Evolutionary conservation across 176 grass and related monocot genomes (phyloP).

Genomic region (Musa itinerans): DNA sequence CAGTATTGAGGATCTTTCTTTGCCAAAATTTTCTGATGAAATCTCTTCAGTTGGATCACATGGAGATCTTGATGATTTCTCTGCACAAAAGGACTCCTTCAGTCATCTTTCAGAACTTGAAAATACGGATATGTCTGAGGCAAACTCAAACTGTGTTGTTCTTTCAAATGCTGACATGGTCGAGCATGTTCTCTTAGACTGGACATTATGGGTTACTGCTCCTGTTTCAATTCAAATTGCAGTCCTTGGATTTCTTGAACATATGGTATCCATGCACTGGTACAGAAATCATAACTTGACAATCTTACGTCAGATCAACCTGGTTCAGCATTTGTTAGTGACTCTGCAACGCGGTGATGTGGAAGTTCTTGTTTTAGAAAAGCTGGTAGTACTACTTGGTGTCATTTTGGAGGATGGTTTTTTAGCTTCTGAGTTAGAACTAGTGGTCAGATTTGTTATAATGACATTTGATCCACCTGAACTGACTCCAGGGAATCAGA

Average conservation of each 20-base stretch:
- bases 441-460: constrained; percentile 95
- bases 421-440: constrained; percentile 86
- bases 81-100: constrained; percentile 85
- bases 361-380: constrained; percentile 86
- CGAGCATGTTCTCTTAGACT: constrained; percentile 94
- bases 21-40: constrained; percentile 80
- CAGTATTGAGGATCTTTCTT: constrained; percentile 74
- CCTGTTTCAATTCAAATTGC: constrained; percentile 94
- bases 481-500: constrained; percentile 42
- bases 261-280: constrained; percentile 99
- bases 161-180: constrained; percentile 99
- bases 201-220: constrained; percentile 94
- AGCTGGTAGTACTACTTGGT: constrained; percentile 95
- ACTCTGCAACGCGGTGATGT: constrained; percentile 97
- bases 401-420: constrained; percentile 99
- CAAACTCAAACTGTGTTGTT: constrained; percentile 85
- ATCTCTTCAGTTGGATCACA: constrained; percentile 82
- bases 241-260: constrained; percentile 91
- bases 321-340: constrained; percentile 95
- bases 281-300: constrained; percentile 96
- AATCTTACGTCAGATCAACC: constrained; percentile 86
- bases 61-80: constrained; percentile 74
- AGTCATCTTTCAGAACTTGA: constrained; percentile 94
- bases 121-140: constrained; percentile 61
- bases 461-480: constrained; percentile 99